Base-by-base conservation (phyloP, 1,139 yeast species). In the Pichia sp. region DNA sequence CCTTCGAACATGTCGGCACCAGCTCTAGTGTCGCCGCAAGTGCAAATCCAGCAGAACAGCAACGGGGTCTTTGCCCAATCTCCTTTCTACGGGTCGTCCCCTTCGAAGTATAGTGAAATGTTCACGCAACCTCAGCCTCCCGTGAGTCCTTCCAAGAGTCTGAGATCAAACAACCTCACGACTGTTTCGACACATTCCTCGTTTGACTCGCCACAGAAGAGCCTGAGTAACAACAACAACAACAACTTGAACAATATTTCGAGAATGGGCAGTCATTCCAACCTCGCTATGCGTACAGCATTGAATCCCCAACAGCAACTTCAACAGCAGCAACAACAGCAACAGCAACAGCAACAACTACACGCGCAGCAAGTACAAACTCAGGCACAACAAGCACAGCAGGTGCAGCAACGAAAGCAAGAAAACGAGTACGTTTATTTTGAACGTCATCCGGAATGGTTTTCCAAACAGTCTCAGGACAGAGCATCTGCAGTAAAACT, bases 371-470 rank as follows among this genome's bases (percentile, higher is more conserved):
- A 54, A 38, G 62, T 56, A 42, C 59, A 54, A 13, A 59, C 60
- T 36, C 59, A 53, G 19, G 61, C 50, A 13, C 56, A 54, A 31
- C 34, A 47, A 55, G 53, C 23, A 15, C 59, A 57, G 19, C 59
- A 54, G n/a, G 57, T 48, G 16, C 65, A 56, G 38, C 40, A 41
- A 15, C 52, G 34, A 48, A 43, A 46, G 43, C 44, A 49, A 30
- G 62, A 58, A 26, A 57, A 64, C 13, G 65, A 67, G n/a, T 85
- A 85, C 62, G 90, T 87, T 54, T 80, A 83, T 65, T 87, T 92
- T 71, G 92, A 87, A 65, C 82, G 98, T 61, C 90, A 88, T 64
- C 97, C 98, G 0, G 95, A 87, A 60, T 75, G 79, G 63, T 75
- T 87, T 64, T 78, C 82, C 46, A 84, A 85, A 60, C 67, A 75